Conservation (phyloP, 1,284 basidiomycete species). For the Somion occarium region DNA sequence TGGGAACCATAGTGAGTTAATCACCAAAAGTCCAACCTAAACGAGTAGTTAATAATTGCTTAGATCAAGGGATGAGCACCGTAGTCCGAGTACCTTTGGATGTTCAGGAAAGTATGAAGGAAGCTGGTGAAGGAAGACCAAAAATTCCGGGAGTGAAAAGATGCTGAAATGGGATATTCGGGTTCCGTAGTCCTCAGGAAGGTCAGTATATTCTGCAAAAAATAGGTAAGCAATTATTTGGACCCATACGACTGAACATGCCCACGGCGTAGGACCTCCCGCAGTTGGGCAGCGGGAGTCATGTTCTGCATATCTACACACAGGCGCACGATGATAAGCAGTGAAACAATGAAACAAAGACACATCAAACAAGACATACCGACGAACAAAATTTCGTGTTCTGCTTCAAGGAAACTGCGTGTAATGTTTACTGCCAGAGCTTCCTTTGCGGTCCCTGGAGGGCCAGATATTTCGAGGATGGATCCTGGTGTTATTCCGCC, state of each 20-base stretch:
- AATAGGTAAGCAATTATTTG: constrained; percentile 9
- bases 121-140: constrained; percentile 56
- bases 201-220: constrained; percentile 23
- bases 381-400: constrained; percentile 53
- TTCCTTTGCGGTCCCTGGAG: constrained; percentile 66
- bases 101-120: constrained; percentile 38
- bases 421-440: constrained; percentile 45
- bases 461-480: constrained; percentile 68
- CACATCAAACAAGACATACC: constrained; percentile 36
- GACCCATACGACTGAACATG: too few species aligned
- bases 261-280: constrained; percentile 36
- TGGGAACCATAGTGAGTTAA: constrained; percentile 63
- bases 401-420: constrained; percentile 38
- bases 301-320: constrained; percentile 64
- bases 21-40: constrained; percentile 54
- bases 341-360: constrained; percentile 7
- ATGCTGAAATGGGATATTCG: constrained; percentile 24
- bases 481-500: constrained; percentile 57
- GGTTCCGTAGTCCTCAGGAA: constrained; percentile 34
- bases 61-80: too few species aligned
- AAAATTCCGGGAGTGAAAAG: constrained; percentile 47
- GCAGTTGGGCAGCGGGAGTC: constrained; percentile 44
- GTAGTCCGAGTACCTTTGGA: constrained; percentile 38
- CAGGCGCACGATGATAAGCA: background rate
- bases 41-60: too few species aligned